Evolutionary conservation across 768 basidiomycete genomes (phyloP).

Genomic region (Obba rivulosa): DNA sequence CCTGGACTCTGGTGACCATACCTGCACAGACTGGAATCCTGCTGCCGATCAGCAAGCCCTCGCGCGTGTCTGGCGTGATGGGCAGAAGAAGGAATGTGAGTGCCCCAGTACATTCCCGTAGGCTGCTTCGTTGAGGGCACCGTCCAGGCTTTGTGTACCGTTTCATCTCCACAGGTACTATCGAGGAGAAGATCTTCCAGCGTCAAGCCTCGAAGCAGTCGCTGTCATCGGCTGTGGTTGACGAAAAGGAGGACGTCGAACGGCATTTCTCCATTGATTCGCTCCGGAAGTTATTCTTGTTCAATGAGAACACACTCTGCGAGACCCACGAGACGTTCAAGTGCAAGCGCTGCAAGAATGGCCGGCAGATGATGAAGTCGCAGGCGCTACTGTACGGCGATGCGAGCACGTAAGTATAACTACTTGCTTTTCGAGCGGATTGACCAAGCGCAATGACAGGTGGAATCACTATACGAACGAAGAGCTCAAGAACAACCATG

Average conservation of each 20-base stretch:
- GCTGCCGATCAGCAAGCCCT: constrained; percentile 98
- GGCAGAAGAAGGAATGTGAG: constrained; percentile 98
- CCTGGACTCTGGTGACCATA: constrained; percentile 1
- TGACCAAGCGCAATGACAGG: constrained; percentile 35
- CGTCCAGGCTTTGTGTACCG: constrained; percentile 90
- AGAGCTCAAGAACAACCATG: constrained; percentile 88
- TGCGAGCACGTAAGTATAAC: constrained; percentile 79
- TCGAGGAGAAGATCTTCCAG: constrained; percentile 99
- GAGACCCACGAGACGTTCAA: constrained; percentile 99
- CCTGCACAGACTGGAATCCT: constrained; percentile 86
- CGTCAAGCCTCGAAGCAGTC: constrained; percentile 95
- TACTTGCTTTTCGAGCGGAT: background rate
- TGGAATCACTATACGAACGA: constrained; percentile 97
- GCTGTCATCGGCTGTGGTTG: constrained; percentile 95
- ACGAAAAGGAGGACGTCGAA: constrained; percentile 93
- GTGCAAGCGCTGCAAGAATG: constrained; percentile 85
- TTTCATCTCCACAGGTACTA: constrained; percentile 94
- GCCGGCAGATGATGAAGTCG: constrained; percentile 77
- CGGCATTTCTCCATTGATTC: constrained; percentile 91
- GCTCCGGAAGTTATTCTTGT: constrained; percentile 85
- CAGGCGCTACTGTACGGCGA: constrained; percentile 92
- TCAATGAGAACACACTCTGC: constrained; percentile 80
- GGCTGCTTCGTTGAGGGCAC: background rate
- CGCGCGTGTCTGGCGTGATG: constrained; percentile 98
- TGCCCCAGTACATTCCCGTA: background rate